Conservation (phyloP, 2,329 filamentous ascomycete genomes). For the Trichoderma breve region DNA sequence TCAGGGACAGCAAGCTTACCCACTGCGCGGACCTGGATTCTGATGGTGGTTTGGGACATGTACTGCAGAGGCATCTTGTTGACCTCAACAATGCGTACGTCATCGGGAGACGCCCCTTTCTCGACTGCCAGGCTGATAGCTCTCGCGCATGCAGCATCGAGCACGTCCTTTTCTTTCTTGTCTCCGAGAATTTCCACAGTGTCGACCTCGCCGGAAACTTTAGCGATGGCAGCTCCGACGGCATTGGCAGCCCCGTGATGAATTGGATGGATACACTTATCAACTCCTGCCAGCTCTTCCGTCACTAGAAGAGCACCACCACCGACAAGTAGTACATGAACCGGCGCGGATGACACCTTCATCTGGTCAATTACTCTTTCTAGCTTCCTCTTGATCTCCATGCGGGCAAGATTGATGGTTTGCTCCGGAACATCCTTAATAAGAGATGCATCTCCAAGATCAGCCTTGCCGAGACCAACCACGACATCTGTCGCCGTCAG, state of each 20-base stretch:
- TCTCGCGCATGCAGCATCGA: constrained; percentile 40
- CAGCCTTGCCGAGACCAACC: constrained; percentile 36
- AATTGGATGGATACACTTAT: constrained; percentile 49
- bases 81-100: constrained; percentile 45
- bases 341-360: constrained; percentile 53
- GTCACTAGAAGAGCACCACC: constrained; percentile 55
- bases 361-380: constrained; percentile 54
- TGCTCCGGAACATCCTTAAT: constrained; percentile 28
- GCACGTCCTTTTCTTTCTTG: constrained; percentile 37
- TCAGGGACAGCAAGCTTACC: constrained; percentile 34
- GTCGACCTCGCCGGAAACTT: constrained; percentile 53
- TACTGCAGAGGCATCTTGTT: constrained; percentile 43
- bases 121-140: constrained; percentile 33
- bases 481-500: constrained; percentile 55
- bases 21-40: constrained; percentile 37
- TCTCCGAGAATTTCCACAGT: constrained; percentile 47
- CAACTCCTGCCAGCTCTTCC: constrained; percentile 47
- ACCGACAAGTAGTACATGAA: constrained; percentile 55
- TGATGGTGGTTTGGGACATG: constrained; percentile 35
- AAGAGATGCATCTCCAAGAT: constrained; percentile 32
- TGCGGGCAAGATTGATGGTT: constrained; percentile 26
- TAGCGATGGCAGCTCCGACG: constrained; percentile 58
- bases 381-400: constrained; percentile 45
- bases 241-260: constrained; percentile 58
- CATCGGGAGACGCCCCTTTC: constrained; percentile 32